Evolutionary conservation across 164 flowering plant species (phyloP).

Genomic region (Berberis vulgaris): DNA sequence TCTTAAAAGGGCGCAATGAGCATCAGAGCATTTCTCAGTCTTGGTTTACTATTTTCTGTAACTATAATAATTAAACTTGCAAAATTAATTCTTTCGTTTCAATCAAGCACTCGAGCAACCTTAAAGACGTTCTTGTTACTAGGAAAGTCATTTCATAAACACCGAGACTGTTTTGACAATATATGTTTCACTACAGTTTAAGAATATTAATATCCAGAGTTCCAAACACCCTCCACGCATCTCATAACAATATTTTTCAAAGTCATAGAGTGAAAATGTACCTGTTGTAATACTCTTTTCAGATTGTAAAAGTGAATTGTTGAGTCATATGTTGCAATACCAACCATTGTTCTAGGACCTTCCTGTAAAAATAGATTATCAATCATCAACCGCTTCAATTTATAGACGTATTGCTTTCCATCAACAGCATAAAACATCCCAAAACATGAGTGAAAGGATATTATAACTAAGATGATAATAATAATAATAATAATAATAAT

Average conservation of each 20-base stretch:
- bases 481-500: too few relatives aligned
- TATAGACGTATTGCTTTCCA: background rate
- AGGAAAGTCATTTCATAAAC: too few relatives aligned
- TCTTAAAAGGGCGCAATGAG: too few relatives aligned
- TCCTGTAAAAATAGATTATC: constrained; percentile 45
- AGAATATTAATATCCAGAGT: background rate
- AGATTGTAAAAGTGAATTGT: constrained; percentile 95
- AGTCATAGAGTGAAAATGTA: constrained; percentile 9
- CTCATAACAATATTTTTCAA: background rate
- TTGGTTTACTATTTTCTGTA: too few relatives aligned
- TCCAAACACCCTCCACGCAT: background rate
- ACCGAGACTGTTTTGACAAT: too few relatives aligned
- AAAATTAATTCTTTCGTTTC: too few relatives aligned
- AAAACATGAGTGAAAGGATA: too few relatives aligned
- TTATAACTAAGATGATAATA: too few relatives aligned
- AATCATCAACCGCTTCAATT: background rate
- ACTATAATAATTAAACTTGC: too few relatives aligned
- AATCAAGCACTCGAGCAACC: background rate
- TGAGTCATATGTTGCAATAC: constrained; percentile 95
- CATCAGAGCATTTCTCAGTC: too few relatives aligned
- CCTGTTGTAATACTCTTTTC: constrained; percentile 90
- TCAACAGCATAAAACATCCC: background rate
- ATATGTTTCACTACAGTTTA: too few relatives aligned
- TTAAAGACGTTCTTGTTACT: background rate
- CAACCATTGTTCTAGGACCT: constrained; percentile 92